Evolutionary conservation across 2,329 filamentous ascomycete genomes (phyloP).

Genomic region (Fusarium fujikuroi): DNA sequence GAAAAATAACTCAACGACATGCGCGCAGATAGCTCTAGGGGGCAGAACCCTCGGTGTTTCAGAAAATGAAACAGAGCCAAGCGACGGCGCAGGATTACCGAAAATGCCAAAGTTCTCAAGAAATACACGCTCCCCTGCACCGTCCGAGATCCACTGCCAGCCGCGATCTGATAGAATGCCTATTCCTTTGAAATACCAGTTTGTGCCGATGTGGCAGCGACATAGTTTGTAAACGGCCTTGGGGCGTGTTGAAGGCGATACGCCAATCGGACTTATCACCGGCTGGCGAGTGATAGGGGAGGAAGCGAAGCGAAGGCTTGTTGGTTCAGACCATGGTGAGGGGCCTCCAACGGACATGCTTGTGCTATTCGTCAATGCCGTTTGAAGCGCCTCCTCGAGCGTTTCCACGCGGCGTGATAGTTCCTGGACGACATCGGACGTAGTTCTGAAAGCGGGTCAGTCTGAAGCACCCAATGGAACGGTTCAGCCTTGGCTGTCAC

Average conservation of each 20-base stretch:
- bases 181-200: slow-evolving; percentile 37
- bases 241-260: neutral
- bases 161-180: slow-evolving; percentile 28
- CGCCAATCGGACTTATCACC: slow-evolving; percentile 7
- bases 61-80: neutral
- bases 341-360: slow-evolving; percentile 1
- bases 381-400: slow-evolving; percentile 29
- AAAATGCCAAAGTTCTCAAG: slow-evolving; percentile 34
- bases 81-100: neutral
- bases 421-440: slow-evolving; percentile 32
- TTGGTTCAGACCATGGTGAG: slow-evolving; percentile 18
- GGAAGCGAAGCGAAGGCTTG: neutral
- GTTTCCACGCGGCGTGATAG: slow-evolving; percentile 34
- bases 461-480: slow-evolving; percentile 1
- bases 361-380: slow-evolving; percentile 9
- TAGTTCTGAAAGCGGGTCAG: slow-evolving; percentile 17
- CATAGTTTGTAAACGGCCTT: slow-evolving; percentile 19
- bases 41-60: slow-evolving; percentile 17
- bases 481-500: neutral
- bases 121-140: slow-evolving; percentile 32
- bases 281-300: slow-evolving; percentile 2
- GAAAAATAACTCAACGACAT: slow-evolving; percentile 21
- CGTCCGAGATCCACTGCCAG: slow-evolving; percentile 33
- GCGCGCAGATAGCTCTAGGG: neutral
- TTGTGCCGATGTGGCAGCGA: slow-evolving; percentile 27